phyloP scores from a whole-genome alignment of 2,329 filamentous ascomycete species.

The Monosporascus sp. region DNA sequence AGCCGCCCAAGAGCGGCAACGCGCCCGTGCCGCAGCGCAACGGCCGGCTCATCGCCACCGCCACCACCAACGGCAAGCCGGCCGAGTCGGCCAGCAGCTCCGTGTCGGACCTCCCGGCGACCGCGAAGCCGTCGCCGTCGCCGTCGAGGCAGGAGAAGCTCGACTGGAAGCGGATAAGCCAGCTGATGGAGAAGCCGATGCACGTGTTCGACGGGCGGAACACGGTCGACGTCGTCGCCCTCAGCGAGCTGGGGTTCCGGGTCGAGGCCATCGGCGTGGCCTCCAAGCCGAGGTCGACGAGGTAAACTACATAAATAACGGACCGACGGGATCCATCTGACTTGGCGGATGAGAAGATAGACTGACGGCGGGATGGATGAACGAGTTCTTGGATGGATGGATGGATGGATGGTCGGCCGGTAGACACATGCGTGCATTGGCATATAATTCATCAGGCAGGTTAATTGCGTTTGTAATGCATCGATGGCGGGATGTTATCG shows the following conservation, averaged over 20 bases:
- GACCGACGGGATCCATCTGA: background rate
- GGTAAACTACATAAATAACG: background rate
- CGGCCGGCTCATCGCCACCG: constrained; percentile 27
- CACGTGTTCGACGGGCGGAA: constrained; percentile 55
- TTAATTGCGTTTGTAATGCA: too few species aligned
- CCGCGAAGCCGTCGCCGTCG: constrained; percentile 16
- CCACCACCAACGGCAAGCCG: constrained; percentile 25
- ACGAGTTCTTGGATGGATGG: background rate
- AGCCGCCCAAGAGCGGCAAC: constrained; percentile 13
- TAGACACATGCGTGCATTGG: too few species aligned
- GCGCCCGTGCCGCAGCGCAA: constrained; percentile 38
- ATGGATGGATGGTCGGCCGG: background rate
- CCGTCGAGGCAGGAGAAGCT: constrained; percentile 38
- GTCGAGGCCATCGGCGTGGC: constrained; percentile 44
- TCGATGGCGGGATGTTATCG: background rate
- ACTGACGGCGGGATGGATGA: background rate
- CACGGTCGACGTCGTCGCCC: constrained; percentile 42
- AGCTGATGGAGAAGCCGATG: constrained; percentile 45
- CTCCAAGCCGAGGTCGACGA: background rate
- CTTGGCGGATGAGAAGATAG: background rate
- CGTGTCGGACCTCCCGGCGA: background rate
- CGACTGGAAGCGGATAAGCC: constrained; percentile 46
- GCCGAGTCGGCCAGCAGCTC: constrained; percentile 26
- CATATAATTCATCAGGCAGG: too few species aligned
- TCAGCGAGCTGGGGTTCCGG: constrained; percentile 44